phyloP scores from a whole-genome alignment of 2,329 filamentous ascomycete species.

The Aspergillus pseudonomiae region DNA sequence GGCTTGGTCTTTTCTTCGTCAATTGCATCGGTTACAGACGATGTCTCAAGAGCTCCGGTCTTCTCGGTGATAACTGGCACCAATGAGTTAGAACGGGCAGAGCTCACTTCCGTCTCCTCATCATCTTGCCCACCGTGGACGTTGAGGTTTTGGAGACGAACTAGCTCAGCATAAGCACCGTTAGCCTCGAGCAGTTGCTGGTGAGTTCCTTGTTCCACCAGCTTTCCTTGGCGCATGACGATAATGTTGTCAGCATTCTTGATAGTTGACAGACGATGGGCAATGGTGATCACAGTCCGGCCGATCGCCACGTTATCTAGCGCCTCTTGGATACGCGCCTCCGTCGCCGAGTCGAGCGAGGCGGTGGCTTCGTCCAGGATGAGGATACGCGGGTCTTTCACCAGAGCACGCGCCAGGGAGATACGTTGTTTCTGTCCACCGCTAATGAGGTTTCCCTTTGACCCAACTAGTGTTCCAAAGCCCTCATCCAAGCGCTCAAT shows the following conservation, averaged over 20 bases:
- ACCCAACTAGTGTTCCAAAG: constrained; percentile 82
- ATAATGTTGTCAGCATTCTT: constrained; percentile 48
- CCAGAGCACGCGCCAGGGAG: constrained; percentile 78
- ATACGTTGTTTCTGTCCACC: constrained; percentile 92
- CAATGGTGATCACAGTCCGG: constrained; percentile 43
- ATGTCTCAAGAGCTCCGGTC: constrained; percentile 4
- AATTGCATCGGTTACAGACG: constrained; percentile 26
- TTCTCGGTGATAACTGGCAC: constrained; percentile 8
- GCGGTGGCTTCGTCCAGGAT: constrained; percentile 90
- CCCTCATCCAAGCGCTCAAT: constrained; percentile 73
- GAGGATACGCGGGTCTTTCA: constrained; percentile 81
- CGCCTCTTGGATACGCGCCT: constrained; percentile 82
- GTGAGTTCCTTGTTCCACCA: constrained; percentile 51
- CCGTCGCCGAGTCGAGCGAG: constrained; percentile 83
- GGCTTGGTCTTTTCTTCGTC: constrained; percentile 23
- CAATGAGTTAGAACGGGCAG: not conserved
- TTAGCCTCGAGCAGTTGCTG: constrained; percentile 39
- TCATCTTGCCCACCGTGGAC: constrained; percentile 1
- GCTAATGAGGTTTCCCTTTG: constrained; percentile 78
- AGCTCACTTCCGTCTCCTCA: constrained; percentile 14
- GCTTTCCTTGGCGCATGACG: constrained; percentile 46
- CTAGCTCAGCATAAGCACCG: constrained; percentile 47
- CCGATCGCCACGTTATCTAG: constrained; percentile 71
- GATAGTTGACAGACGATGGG: constrained; percentile 51
- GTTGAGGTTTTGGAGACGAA: constrained; percentile 55